Base-by-base conservation (phyloP, 2,329 filamentous ascomycete species). In the Pleurostoma richardsiae region DNA sequence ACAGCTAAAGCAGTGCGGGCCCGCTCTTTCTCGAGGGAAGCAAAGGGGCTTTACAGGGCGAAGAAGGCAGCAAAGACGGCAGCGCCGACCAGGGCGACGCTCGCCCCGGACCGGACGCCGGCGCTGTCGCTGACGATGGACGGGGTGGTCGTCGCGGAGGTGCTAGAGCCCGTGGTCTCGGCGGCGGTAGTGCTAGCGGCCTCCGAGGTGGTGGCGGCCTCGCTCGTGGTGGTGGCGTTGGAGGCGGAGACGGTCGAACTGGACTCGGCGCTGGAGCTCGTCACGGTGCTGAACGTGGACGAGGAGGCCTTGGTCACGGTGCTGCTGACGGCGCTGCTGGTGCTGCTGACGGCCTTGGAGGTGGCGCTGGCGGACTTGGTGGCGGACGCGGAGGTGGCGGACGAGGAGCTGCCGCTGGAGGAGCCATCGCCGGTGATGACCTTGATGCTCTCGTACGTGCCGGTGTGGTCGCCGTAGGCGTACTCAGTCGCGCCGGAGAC, bases 381-480 rank as follows among this genome's bases (percentile, higher is more conserved):
- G 47, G 49, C 50, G 43, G 40, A 46, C 46, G 49, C 55, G 53
- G 33, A 51, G 26, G 43, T 33, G 40, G 44, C 40, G 42, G 50
- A 48, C 19, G 44, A 30, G 42, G 44, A 42, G 42, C 49, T 45
- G 26, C 53, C 58, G 38, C 54, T 49, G 42, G 50, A 51, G 41
- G 52, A 51, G 53, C 56, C 60, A 50, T 65, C 59, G 44, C 64
- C 68, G 52, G 66, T 70, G 55, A 65, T 58, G 44, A 82, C 66
- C 55, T 73, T 62, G 68, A 82, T 80, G 68, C 70, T 76, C 55
- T 70, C 49, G 63, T 66, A 75, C 47, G 59, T 69, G 56, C 78
- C 79, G 50, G 66, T 66, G 51, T 68, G 62, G 65, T 77, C 77
- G 26, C 62, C 58, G 57, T 73, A 82, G 49, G 67, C 57, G 68